Conservation (phyloP, 305 asterid genomes). For the Euphrasia arctica region DNA sequence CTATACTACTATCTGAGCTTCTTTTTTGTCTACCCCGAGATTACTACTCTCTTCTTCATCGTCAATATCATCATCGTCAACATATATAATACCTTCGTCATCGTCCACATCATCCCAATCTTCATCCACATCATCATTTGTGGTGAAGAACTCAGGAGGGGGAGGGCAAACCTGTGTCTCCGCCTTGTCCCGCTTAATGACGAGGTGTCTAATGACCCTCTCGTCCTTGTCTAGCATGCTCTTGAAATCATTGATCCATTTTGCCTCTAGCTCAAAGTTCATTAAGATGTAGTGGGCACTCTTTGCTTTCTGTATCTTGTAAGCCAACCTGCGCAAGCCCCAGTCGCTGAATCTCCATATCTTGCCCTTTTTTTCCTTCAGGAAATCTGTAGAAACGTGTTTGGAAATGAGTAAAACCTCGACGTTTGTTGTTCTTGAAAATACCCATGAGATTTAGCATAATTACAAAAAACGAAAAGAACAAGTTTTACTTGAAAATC, state of each 20-base stretch:
- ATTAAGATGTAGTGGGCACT: constrained; percentile 76
- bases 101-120: constrained; percentile 32
- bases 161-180: constrained; percentile 92
- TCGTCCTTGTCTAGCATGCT: constrained; percentile 82
- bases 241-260: constrained; percentile 86
- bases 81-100: constrained; percentile 12
- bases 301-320: constrained; percentile 79
- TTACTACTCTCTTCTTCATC: constrained; percentile 29
- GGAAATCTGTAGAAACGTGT: constrained; percentile 44
- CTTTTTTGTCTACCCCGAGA: constrained; percentile 26
- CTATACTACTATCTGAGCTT: not conserved
- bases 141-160: constrained; percentile 65
- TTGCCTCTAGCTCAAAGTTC: constrained; percentile 80
- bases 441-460: not conserved
- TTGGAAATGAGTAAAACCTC: constrained; percentile 2
- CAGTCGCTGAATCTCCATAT: constrained; percentile 96
- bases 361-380: constrained; percentile 86
- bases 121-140: constrained; percentile 28
- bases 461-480: not conserved
- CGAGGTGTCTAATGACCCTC: constrained; percentile 89
- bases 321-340: constrained; percentile 95
- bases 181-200: constrained; percentile 78
- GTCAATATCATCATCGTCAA: constrained; percentile 39
- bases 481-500: not conserved
- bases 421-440: not conserved